Evolutionary conservation across 306 rosid species (phyloP).

Genomic region (Gleditsia sinensis): DNA sequence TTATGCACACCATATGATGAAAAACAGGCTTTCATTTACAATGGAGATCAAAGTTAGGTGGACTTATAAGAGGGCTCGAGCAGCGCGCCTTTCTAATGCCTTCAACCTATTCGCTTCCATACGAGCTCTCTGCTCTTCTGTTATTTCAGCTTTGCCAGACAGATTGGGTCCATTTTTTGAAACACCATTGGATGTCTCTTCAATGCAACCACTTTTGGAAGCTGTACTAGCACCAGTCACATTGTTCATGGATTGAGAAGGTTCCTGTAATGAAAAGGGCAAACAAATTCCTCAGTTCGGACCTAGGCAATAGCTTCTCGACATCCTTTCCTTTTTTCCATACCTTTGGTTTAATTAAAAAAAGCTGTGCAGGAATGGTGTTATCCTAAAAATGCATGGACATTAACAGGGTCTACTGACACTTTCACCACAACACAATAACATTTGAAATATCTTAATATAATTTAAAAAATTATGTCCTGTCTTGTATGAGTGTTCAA

Average conservation of each 20-base stretch:
- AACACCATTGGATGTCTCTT: slow-evolving; percentile 34
- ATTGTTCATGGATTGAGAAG: slow-evolving; percentile 36
- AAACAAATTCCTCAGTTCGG: not conserved
- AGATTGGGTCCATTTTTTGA: slow-evolving; percentile 35
- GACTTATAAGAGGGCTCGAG: slow-evolving; percentile 39
- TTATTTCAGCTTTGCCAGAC: slow-evolving; percentile 46
- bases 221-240: not conserved
- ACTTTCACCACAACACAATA: too few species aligned
- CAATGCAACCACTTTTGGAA: slow-evolving; percentile 31
- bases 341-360: slow-evolving; percentile 7
- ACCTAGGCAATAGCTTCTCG: slow-evolving; percentile 9
- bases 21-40: slow-evolving; percentile 11
- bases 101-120: slow-evolving; percentile 89
- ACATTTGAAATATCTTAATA: too few species aligned
- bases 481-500: too few species aligned
- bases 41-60: slow-evolving; percentile 27
- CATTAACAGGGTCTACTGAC: too few species aligned
- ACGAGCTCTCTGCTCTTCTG: slow-evolving; percentile 78
- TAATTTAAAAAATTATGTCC: too few species aligned
- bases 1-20: not conserved
- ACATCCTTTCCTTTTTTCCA: not conserved
- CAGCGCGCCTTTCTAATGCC: slow-evolving; percentile 84
- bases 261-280: slow-evolving; percentile 48
- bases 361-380: too few species aligned
- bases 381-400: too few species aligned